These are phyloP conservation scores for Cladosporium austrohemisphaericum DNA, from an alignment of 2,329 filamentous ascomycete genomes.

Conservation along the genomic window DNA sequence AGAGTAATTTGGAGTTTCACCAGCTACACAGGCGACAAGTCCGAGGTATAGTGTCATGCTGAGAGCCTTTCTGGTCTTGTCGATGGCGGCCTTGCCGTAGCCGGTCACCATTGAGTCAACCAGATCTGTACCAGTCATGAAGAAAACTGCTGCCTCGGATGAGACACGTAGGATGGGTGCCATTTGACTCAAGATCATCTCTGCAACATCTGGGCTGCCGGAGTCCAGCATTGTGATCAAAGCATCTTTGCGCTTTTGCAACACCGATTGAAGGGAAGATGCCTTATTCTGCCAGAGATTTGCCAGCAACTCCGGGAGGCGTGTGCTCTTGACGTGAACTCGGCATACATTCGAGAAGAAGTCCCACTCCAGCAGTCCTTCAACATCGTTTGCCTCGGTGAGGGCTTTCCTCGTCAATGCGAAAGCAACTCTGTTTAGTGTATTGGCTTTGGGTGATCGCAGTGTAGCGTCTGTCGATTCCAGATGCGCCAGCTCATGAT, in stretches of 20 bases:
- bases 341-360: conserved; percentile 67
- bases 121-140: conserved; percentile 84
- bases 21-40: conserved; percentile 65
- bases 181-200: conserved; percentile 55
- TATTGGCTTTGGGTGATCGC: conserved; percentile 38
- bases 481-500: conserved; percentile 49
- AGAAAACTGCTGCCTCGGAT: conserved; percentile 53
- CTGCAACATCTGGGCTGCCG: conserved; percentile 54
- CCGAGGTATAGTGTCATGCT: conserved; percentile 73
- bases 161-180: conserved; percentile 63
- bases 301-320: conserved; percentile 47
- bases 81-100: conserved; percentile 61
- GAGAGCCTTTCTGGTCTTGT: conserved; percentile 60
- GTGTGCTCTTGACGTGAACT: conserved; percentile 62
- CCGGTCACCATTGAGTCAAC: conserved; percentile 69
- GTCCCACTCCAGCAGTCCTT: conserved; percentile 56
- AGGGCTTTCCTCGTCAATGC: conserved; percentile 47
- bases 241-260: conserved; percentile 59
- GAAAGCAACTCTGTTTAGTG: conserved; percentile 62
- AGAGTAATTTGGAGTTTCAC: conserved; percentile 65
- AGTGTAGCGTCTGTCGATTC: conserved; percentile 20
- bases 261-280: conserved; percentile 49
- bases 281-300: conserved; percentile 53
- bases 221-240: conserved; percentile 62
- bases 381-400: conserved; percentile 34